Base-by-base conservation (phyloP, 345 rosid genomes). In the Crucihimalaya himalaica region DNA sequence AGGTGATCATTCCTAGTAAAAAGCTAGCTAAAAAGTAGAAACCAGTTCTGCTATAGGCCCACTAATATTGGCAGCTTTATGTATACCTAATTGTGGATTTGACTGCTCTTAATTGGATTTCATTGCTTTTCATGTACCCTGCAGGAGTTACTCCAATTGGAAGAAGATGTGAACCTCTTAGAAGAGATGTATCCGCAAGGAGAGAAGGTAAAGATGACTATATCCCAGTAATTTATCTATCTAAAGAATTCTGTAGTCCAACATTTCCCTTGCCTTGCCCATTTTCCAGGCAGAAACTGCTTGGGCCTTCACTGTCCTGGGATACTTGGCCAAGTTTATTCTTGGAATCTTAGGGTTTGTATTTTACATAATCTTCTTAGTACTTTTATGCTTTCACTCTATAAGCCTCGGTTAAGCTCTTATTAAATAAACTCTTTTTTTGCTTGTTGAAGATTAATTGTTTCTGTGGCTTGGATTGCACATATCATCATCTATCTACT, bases 151-250 rank as follows among this genome's bases (percentile, higher is more conserved):
- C 89, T 86, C 75, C 96, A 86, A 70, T 72, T 94, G 76, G 98
- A 94, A 79, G 98, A 94, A 83, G 98, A 94, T 73, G 98, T 91
- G 61, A 91, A 91, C 62, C 91, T 94, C 67, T 78, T 94, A 58
- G 97, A 94, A 80, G 98, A 94, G 85, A 68, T 88, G 91, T 91
- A 91, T 66, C 98, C 98, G 57, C 98, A 91, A 84, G 98, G 98
- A 75, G 98, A 94, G 72, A 84, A 88, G 93, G 97, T 91, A 71
- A 53, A 70, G 53, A 70, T 55, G 35, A 51, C 57, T 40, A 7
- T 32, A 3, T 13, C 50, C 46, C 40, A 32, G 40, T 34, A 34
- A 47, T 70, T 31, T 34, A 1, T 10, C 6, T 34, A 12, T 20
- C 45, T 15, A 37, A 19, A 34, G 15, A 54, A 5, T 34, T 64